Percentiles rank a stretch among this genome's conserved stretches.
phyloP scores from a whole-genome alignment of 1,139 yeast species.

The Lodderomyces elongisporus region DNA sequence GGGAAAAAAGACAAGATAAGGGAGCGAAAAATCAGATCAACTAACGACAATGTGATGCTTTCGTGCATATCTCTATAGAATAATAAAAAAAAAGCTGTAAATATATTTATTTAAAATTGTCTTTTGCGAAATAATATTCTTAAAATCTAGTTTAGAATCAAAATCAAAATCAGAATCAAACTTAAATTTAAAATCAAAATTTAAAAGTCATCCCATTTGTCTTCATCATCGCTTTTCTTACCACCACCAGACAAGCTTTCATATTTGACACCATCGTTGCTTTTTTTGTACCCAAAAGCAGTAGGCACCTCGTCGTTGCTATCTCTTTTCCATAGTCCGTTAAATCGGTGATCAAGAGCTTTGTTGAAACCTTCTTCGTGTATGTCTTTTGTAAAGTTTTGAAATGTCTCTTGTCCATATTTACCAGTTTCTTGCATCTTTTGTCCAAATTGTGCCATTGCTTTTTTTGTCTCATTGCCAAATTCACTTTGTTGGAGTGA shows the following conservation, averaged over 20 bases:
- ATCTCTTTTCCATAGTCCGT: constrained; percentile 43
- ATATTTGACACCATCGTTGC: constrained; percentile 54
- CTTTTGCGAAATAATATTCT: too few relatives aligned
- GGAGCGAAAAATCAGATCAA: constrained; percentile 1
- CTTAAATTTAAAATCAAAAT: too few relatives aligned
- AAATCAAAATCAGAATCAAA: too few relatives aligned
- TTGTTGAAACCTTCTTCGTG: constrained; percentile 31
- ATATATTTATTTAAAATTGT: too few relatives aligned
- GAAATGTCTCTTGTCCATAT: constrained; percentile 63
- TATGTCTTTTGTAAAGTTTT: constrained; percentile 50
- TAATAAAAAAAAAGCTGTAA: too few relatives aligned
- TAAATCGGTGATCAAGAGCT: constrained; percentile 45
- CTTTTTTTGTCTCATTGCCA: constrained; percentile 76
- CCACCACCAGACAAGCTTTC: constrained; percentile 47
- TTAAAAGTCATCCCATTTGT: constrained; percentile 45
- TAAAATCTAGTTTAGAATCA: too few relatives aligned
- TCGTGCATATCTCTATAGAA: too few relatives aligned
- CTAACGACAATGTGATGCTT: not conserved
- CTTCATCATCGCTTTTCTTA: constrained; percentile 30
- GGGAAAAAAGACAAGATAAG: not conserved
- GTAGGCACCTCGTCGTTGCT: constrained; percentile 41
- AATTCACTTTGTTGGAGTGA: constrained; percentile 79
- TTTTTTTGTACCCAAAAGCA: constrained; percentile 67
- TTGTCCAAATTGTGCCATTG: constrained; percentile 94
- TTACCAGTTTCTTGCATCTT: constrained; percentile 86